Evolutionary conservation across 2,329 filamentous ascomycete species (phyloP).

Genomic region (Penicillium concentricum): DNA sequence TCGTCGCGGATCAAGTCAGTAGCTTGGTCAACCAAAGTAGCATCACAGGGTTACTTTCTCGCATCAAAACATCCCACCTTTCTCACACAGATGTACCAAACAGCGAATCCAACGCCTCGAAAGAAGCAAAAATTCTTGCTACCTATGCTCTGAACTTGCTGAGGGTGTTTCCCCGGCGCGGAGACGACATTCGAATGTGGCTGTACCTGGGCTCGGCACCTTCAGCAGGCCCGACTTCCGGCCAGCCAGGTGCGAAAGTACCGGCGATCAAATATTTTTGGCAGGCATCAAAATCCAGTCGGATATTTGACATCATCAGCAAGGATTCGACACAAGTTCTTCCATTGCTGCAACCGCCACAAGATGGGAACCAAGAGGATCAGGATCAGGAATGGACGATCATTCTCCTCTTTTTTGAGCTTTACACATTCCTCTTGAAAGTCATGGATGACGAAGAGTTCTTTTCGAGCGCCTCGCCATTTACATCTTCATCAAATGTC

Average conservation of each 20-base stretch:
- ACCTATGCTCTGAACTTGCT: constrained; percentile 84
- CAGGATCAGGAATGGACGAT: constrained; percentile 78
- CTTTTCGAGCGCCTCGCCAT: constrained; percentile 59
- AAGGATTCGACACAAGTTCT: constrained; percentile 60
- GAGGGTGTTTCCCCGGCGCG: constrained; percentile 75
- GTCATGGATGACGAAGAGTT: constrained; percentile 98
- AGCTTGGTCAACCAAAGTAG: constrained; percentile 74
- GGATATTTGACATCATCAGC: constrained; percentile 57
- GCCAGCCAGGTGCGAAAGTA: constrained; percentile 39
- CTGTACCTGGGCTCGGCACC: constrained; percentile 73
- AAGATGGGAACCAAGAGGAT: constrained; percentile 33
- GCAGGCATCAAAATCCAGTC: constrained; percentile 61
- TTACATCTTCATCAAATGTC: constrained; percentile 48
- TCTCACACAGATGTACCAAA: constrained; percentile 24
- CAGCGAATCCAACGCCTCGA: constrained; percentile 40
- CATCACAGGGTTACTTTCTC: constrained; percentile 62
- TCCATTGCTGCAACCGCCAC: constrained; percentile 51
- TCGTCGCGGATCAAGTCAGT: constrained; percentile 65
- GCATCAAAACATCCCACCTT: constrained; percentile 32
- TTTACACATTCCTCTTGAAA: constrained; percentile 89
- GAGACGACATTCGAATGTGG: constrained; percentile 92
- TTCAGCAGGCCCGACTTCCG: constrained; percentile 35
- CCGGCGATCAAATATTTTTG: constrained; percentile 84
- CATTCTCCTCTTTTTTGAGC: constrained; percentile 84
- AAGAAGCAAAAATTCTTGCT: constrained; percentile 71